These are phyloP conservation scores for Coemansia sp. DNA, from an alignment of 192 early-diverging fungal species.

Conservation along the genomic window DNA sequence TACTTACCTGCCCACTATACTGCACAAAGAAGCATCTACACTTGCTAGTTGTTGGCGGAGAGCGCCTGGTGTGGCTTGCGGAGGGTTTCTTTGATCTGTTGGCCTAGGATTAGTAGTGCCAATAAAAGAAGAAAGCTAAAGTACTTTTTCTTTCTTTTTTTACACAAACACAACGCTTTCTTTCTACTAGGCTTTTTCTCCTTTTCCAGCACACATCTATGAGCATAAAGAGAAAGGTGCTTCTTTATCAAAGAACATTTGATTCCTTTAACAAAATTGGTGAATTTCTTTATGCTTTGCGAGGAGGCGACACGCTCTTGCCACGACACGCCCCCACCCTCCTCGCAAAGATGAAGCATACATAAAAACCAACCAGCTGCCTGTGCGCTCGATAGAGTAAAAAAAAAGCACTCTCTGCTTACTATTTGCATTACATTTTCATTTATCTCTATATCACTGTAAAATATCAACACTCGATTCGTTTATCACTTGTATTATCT, in stretches of 20 bases:
- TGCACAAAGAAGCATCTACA: no score
- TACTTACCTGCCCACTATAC: no score
- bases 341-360: background rate
- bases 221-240: background rate
- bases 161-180: background rate
- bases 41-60: no score
- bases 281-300: constrained; percentile 13
- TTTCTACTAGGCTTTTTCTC: background rate
- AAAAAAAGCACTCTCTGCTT: background rate
- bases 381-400: background rate
- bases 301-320: constrained; percentile 3
- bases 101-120: background rate
- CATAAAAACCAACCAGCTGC: background rate
- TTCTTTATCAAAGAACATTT: background rate
- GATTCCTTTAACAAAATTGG: background rate
- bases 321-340: background rate
- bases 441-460: background rate
- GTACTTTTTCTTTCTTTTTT: background rate
- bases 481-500: background rate
- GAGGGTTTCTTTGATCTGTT: background rate
- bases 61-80: no score
- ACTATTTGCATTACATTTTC: constrained; percentile 10
- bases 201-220: background rate
- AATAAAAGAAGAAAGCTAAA: background rate
- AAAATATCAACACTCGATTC: background rate